A percentile compares a stretch with the other conserved stretches of the same genome.
These are phyloP conservation scores for Coemansia sp. DNA, from an alignment of 192 early-diverging fungal genomes.

Conservation along the genomic window DNA sequence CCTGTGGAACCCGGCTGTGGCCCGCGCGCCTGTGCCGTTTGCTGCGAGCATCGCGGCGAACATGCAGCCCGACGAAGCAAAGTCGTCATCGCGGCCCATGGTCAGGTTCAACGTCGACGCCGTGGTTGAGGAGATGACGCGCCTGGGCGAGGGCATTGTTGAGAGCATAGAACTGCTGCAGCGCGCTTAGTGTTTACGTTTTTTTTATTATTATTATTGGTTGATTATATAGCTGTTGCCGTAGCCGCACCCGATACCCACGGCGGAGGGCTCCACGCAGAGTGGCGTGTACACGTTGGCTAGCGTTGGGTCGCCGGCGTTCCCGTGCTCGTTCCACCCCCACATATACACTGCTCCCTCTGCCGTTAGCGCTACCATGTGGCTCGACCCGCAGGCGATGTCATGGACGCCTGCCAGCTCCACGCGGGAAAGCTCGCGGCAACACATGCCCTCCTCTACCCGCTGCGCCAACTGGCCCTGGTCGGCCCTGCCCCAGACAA, in stretches of 20 bases:
- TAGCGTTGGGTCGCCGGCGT: conserved; percentile 63
- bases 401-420: conserved; percentile 9
- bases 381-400: conserved; percentile 75
- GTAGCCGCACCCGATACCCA: conserved; percentile 40
- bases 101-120: conserved; percentile 21
- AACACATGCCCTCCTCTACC: neutral
- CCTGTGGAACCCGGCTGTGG: conserved; percentile 38
- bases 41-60: conserved; percentile 17
- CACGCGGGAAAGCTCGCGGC: conserved; percentile 14
- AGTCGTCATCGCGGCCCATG: neutral
- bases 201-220: neutral
- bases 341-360: conserved; percentile 60
- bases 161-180: conserved; percentile 11
- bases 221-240: conserved; percentile 24
- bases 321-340: conserved; percentile 98
- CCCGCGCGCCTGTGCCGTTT: conserved; percentile 11
- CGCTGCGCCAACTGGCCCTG: conserved; percentile 63
- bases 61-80: conserved; percentile 5
- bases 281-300: conserved; percentile 26
- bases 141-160: conserved; percentile 43
- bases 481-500: conserved; percentile 76
- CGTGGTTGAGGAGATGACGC: conserved; percentile 32
- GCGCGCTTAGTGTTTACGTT: neutral
- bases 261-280: neutral
- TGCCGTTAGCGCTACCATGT: conserved; percentile 57